Evolutionary conservation across 2,329 filamentous ascomycete species (phyloP).

Genomic region (Chaetomium sp.): DNA sequence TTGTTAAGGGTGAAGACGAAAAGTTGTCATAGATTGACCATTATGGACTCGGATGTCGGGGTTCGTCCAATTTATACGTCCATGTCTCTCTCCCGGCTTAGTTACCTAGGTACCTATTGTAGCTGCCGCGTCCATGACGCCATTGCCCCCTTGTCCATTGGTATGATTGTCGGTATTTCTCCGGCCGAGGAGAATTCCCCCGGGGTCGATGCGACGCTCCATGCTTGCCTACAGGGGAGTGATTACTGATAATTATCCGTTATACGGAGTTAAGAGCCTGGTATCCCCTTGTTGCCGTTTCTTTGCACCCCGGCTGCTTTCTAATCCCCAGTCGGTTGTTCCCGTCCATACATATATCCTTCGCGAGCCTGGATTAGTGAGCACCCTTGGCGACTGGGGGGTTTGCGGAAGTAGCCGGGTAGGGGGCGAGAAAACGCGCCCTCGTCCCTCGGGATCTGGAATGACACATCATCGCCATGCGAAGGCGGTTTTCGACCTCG

Average conservation of each 20-base stretch:
- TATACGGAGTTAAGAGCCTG: not conserved
- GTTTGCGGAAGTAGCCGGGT: too few species aligned
- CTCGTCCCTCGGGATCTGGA: too few species aligned
- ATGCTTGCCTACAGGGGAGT: not conserved
- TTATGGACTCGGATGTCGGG: not conserved
- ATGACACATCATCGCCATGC: too few species aligned
- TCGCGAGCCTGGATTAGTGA: not conserved
- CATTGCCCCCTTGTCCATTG: not conserved
- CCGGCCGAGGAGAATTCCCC: not conserved
- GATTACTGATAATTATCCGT: not conserved
- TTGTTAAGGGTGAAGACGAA: not conserved
- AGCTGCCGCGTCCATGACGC: not conserved
- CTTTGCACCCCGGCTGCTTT: conserved; percentile 7
- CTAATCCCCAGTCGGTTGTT: conserved; percentile 1
- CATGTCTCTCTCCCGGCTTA: not conserved
- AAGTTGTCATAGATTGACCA: not conserved
- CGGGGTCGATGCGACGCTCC: not conserved
- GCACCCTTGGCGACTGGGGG: not conserved
- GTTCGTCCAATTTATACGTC: not conserved
- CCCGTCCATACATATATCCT: too few species aligned
- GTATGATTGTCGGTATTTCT: not conserved
- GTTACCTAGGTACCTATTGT: too few species aligned
- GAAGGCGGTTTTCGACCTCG: too few species aligned
- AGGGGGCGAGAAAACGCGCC: too few species aligned
- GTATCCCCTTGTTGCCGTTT: conserved; percentile 1